Evolutionary conservation across 2,329 filamentous ascomycete species (phyloP).

Genomic region (Cladosporium oxysporum): DNA sequence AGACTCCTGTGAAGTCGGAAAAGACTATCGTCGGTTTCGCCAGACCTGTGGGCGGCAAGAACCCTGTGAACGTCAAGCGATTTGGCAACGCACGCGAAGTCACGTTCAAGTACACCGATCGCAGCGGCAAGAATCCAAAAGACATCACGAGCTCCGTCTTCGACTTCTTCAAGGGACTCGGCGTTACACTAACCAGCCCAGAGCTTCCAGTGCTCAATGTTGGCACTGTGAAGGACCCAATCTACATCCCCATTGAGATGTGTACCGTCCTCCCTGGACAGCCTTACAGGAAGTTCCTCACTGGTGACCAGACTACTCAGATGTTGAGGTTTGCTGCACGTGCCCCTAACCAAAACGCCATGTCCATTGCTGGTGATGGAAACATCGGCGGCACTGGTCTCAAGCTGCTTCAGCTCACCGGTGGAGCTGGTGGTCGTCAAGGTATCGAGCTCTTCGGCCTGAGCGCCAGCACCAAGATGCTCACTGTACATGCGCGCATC

Average conservation of each 20-base stretch:
- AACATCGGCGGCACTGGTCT: conserved; percentile 52
- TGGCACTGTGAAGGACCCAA: conserved; percentile 58
- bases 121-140: conserved; percentile 26
- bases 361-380: conserved; percentile 55
- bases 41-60: conserved; percentile 26
- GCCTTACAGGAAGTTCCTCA: conserved; percentile 60
- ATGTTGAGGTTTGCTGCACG: conserved; percentile 77
- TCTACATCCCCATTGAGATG: conserved; percentile 67
- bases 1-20: conserved; percentile 28
- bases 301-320: conserved; percentile 58
- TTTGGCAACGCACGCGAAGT: conserved; percentile 51
- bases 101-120: conserved; percentile 44
- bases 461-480: conserved; percentile 59
- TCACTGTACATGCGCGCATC: conserved; percentile 73
- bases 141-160: conserved; percentile 52
- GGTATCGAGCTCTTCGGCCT: conserved; percentile 60
- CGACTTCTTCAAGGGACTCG: conserved; percentile 51
- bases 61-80: conserved; percentile 25
- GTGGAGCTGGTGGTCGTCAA: conserved; percentile 18
- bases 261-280: conserved; percentile 67
- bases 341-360: conserved; percentile 64
- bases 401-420: conserved; percentile 55
- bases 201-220: conserved; percentile 61
- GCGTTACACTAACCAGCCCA: conserved; percentile 50
- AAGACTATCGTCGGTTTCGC: conserved; percentile 54